Conservation (phyloP, 768 basidiomycete species). For the Fistulinella prunicolor region DNA sequence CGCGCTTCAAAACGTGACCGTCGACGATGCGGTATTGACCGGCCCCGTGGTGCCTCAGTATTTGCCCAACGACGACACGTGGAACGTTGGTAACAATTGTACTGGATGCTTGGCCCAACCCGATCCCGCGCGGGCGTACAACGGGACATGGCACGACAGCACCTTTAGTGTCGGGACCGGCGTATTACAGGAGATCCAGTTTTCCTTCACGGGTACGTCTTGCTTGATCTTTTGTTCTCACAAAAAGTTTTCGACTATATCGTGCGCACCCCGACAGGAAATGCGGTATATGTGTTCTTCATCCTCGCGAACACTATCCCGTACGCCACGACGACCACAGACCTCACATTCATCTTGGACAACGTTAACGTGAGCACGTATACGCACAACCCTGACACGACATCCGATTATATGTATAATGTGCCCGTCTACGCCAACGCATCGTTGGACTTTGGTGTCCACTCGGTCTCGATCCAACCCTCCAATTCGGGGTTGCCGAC, state of each 20-base stretch:
- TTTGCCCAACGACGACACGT: neutral
- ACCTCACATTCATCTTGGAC: slow-evolving; percentile 11
- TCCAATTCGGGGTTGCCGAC: neutral
- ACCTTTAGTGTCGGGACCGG: neutral
- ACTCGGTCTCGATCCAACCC: slow-evolving; percentile 9
- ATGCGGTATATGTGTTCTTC: slow-evolving; percentile 17
- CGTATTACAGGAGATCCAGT: neutral
- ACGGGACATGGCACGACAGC: slow-evolving; percentile 19
- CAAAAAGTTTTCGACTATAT: neutral
- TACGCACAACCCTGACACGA: neutral
- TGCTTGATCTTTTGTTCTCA: neutral
- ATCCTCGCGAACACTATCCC: slow-evolving; percentile 10
- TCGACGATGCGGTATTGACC: slow-evolving; percentile 14
- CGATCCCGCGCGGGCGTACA: slow-evolving; percentile 1
- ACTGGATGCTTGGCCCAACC: neutral
- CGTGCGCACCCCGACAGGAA: slow-evolving; percentile 7
- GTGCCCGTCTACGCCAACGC: slow-evolving; percentile 12
- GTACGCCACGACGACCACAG: neutral
- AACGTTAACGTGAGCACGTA: neutral
- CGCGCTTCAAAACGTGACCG: slow-evolving; percentile 10
- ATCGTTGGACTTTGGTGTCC: neutral
- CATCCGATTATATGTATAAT: slow-evolving; percentile 10
- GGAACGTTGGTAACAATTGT: slow-evolving; percentile 12
- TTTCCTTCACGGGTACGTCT: slow-evolving; percentile 12
- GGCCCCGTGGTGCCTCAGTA: slow-evolving; percentile 9